phyloP scores from a whole-genome alignment of 1,284 basidiomycete species.

The Ceratobasidium sp. region DNA sequence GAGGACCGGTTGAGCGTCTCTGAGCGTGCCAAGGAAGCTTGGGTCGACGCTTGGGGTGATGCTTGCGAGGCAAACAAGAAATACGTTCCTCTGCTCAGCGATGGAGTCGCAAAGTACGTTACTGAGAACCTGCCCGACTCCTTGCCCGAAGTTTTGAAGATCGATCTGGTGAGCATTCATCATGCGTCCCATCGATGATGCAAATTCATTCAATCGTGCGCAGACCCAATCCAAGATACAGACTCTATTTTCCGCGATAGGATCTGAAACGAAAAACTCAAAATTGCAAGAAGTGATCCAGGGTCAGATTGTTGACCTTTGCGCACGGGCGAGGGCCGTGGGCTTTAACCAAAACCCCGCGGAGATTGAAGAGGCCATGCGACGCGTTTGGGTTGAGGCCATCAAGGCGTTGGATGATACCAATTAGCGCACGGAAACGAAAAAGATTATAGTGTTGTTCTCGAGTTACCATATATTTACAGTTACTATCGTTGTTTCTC shows the following conservation, averaged over 20 bases:
- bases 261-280: constrained; percentile 9
- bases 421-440: too few species aligned
- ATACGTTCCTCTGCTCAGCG: constrained; percentile 6
- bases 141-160: constrained; percentile 3
- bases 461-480: too few species aligned
- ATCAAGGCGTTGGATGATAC: neutral
- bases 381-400: constrained; percentile 24
- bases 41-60: constrained; percentile 12
- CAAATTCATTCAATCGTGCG: neutral
- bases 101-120: constrained; percentile 9
- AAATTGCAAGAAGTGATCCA: constrained; percentile 15
- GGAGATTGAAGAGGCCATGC: constrained; percentile 33
- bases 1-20: neutral
- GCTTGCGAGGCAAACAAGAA: constrained; percentile 21
- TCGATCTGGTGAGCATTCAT: constrained; percentile 8
- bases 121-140: constrained; percentile 22
- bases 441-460: too few species aligned
- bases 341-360: neutral
- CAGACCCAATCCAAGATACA: neutral
- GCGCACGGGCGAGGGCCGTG: neutral
- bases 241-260: neutral
- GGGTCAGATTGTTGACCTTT: constrained; percentile 18
- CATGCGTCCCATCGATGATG: neutral
- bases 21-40: constrained; percentile 15
- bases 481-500: too few species aligned